Evolutionary conservation across 2,329 filamentous ascomycete genomes (phyloP), one percentile per base, ranked within the genome.

Genomic region (Aspergillus pseudoviridinutans): DNA sequence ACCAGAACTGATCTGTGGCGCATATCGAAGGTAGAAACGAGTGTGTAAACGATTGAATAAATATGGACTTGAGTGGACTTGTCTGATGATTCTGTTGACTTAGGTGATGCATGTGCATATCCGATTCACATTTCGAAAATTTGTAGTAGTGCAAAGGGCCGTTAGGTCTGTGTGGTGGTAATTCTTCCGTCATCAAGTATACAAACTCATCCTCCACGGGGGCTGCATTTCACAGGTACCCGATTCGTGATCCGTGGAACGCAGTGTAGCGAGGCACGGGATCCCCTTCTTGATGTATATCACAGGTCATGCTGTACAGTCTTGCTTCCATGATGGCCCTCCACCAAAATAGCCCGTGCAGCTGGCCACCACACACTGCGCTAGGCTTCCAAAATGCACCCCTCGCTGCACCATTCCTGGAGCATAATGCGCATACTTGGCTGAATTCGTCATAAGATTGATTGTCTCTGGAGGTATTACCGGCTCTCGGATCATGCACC

Each of bases 401-500:
- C 58, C 53, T 42, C 64, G 57, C 8, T 60, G 58, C 4, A 65
- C 65, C 52, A 69, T 55, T 1, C 65, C 70, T 8, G 62, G 58
- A 1, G 63, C 68, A 49, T 80, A 80, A 63, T 80, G 76, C 0
- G 77, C 78, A 61, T 80, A 79, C 60, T 80, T 80, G 0, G 66
- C 76, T 1, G 78, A 80, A 52, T 80, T 80, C 0, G 73, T 79
- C 77, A 77, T 73, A 55, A 80, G 73, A 1, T 63, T 68, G 2
- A 63, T 62, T 0, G 65, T 58, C 2, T 51, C 9, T 0, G 6
- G 38, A 3, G 67, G 69, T 8, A 80, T 74, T 0, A 76, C 62
- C 0, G 78, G 76, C 49, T 79, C 75, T 0, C 57, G 55, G 17
- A 80, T 72, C 74, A 80, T 78, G 58, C 78, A 80, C 78, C 78